A percentile compares a stretch with the other conserved stretches of the same genome.
Conservation (phyloP, 2,329 filamentous ascomycete genomes). For the Sporothrix dimorphospora region DNA sequence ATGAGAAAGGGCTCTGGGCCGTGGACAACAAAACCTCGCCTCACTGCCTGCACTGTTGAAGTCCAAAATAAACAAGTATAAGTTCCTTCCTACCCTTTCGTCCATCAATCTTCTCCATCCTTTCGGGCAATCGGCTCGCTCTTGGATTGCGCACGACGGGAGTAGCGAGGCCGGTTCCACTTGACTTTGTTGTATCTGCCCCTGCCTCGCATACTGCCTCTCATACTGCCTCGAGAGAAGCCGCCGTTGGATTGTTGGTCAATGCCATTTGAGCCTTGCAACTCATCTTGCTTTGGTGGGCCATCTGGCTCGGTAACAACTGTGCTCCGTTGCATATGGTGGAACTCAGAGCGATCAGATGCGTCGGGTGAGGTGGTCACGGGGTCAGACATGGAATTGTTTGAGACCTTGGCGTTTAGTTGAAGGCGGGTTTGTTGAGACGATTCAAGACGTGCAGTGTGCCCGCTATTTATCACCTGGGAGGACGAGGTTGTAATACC, state of each 20-base stretch:
- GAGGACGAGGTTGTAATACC: neutral
- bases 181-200: slow-evolving; percentile 29
- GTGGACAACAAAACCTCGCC: neutral
- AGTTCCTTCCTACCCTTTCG: neutral
- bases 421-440: slow-evolving; percentile 11
- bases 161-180: slow-evolving; percentile 42
- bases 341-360: slow-evolving; percentile 25
- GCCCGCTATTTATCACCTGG: neutral
- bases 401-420: slow-evolving; percentile 19
- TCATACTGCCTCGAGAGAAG: neutral
- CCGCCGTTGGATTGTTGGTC: neutral
- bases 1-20: neutral
- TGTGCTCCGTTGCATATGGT: slow-evolving; percentile 28
- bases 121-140: slow-evolving; percentile 43
- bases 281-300: neutral
- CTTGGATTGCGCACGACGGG: slow-evolving; percentile 52
- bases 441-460: neutral
- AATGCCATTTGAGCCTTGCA: neutral
- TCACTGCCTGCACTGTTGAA: neutral
- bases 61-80: neutral
- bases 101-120: neutral
- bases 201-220: slow-evolving; percentile 23
- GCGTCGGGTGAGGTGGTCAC: neutral
- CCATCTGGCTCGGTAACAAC: slow-evolving; percentile 29
- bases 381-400: neutral